Base-by-base conservation (phyloP, 2,329 filamentous ascomycete genomes). In the Xylariales sp. region DNA sequence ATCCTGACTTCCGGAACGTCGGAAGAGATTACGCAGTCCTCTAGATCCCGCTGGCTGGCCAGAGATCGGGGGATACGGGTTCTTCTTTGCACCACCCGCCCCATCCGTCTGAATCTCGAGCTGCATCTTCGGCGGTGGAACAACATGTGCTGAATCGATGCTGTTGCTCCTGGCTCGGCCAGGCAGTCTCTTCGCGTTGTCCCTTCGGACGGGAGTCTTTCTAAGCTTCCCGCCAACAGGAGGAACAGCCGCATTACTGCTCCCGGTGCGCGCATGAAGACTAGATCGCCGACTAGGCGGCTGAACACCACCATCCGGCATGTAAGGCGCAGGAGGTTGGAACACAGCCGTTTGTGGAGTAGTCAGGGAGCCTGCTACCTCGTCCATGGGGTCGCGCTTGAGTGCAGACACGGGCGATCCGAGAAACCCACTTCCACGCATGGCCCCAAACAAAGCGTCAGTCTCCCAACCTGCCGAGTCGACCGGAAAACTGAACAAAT, bases 261-360 rank as follows among this genome's bases (percentile, higher is more conserved):
- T 56, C 8, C 66, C 66, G 0, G 67, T 71, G 24, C 63, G 65
- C 3, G 73, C 71, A 38, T 73, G 66, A 3, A 80, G 56, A 49
- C 76, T 80, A 4, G 75, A 79, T 37, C 71, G 63, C 10, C 76
- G 62, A 36, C 74, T 61, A 0, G 76, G 75, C 2, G 73, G 66
- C 1, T 71, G 67, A 0, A 72, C 74, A 2, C 65, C 65, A 1
- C 60, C 47, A 1, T 51, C 50, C 2, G 49, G 38, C 20, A 56
- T 40, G 11, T 45, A 43, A 6, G 47, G 48, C 4, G 53, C 43
- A 1, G 61, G 47, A 10, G 58, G 53, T 3, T 60, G 57, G 3
- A 64, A 48, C 2, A 57, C 58, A 3, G 61, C 56, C 1, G 63
- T 59, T 40, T 70, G 68, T 2, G 60, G 47, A 7, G 60, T 57